Conservation (phyloP, 768 basidiomycete species). For the Serpula lacrymans region DNA sequence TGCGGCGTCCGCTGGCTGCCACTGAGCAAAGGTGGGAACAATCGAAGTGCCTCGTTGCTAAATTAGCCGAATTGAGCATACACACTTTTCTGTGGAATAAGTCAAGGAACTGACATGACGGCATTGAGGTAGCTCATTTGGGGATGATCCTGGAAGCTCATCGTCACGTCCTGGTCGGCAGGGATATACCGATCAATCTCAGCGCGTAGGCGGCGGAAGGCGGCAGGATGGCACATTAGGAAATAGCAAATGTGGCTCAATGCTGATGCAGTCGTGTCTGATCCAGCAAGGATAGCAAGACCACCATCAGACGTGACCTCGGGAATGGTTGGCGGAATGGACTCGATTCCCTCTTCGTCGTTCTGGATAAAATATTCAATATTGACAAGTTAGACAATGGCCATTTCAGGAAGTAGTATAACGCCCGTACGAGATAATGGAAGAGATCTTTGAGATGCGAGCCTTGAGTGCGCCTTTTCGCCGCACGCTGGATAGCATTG, state of each 20-base stretch:
- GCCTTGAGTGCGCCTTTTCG: background rate
- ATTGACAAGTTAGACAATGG: no score
- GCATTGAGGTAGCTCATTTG: constrained; percentile 35
- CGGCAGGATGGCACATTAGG: constrained; percentile 30
- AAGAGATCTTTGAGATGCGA: constrained; percentile 14
- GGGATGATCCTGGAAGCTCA: constrained; percentile 12
- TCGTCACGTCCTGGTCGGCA: constrained; percentile 12
- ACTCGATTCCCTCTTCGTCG: constrained; percentile 37
- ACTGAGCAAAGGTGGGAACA: constrained; percentile 37
- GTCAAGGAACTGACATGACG: constrained; percentile 26
- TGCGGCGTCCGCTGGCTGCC: constrained; percentile 30
- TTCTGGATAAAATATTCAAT: constrained; percentile 22
- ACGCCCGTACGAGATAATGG: constrained; percentile 40
- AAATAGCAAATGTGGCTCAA: constrained; percentile 32
- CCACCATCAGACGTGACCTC: constrained; percentile 35
- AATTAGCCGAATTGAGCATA: background rate
- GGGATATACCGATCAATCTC: constrained; percentile 29
- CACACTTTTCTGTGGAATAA: background rate
- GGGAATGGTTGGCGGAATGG: constrained; percentile 24
- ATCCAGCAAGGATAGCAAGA: constrained; percentile 39
- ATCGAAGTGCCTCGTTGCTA: constrained; percentile 39
- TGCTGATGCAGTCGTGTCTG: constrained; percentile 38
- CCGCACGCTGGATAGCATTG: background rate
- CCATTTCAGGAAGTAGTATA: no score
- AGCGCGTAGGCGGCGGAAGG: constrained; percentile 29